Percentiles rank a stretch among this genome's conserved stretches.
Conservation (phyloP, 2,329 filamentous ascomycete species). For the Pestalotiopsis sp. region DNA sequence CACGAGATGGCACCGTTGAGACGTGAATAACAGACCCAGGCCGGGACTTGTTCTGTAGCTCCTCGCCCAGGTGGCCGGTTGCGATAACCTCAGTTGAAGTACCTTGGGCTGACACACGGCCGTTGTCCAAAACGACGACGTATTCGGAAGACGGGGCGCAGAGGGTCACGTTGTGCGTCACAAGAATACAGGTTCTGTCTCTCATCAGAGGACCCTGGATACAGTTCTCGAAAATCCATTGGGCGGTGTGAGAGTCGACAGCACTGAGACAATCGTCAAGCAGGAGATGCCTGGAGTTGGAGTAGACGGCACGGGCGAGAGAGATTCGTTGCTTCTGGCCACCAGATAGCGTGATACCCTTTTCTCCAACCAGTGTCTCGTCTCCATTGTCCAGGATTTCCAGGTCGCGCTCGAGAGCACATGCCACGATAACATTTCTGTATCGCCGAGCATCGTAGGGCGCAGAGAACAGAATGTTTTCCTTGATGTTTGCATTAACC, state of each 20-base stretch:
- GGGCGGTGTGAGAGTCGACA: constrained; percentile 95
- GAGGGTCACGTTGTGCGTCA: constrained; percentile 93
- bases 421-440: constrained; percentile 84
- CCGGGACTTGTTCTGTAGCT: constrained; percentile 70
- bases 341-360: constrained; percentile 93
- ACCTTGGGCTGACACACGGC: constrained; percentile 77
- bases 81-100: constrained; percentile 75
- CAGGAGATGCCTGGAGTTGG: constrained; percentile 85
- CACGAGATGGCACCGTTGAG: constrained; percentile 76
- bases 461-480: constrained; percentile 92
- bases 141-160: constrained; percentile 80
- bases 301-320: constrained; percentile 95
- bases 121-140: constrained; percentile 86
- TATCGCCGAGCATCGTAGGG: constrained; percentile 82
- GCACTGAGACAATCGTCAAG: constrained; percentile 95
- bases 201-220: constrained; percentile 88
- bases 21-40: constrained; percentile 65
- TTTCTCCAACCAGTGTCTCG: constrained; percentile 92
- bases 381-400: constrained; percentile 92
- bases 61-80: constrained; percentile 87
- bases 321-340: constrained; percentile 98
- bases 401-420: constrained; percentile 86
- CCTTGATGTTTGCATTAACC: constrained; percentile 91
- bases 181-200: constrained; percentile 86
- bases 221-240: constrained; percentile 96